Evolutionary conservation across 2,329 filamentous ascomycete genomes (phyloP), one percentile per base, ranked within the genome.

Genomic region (Didymella arachidicola): DNA sequence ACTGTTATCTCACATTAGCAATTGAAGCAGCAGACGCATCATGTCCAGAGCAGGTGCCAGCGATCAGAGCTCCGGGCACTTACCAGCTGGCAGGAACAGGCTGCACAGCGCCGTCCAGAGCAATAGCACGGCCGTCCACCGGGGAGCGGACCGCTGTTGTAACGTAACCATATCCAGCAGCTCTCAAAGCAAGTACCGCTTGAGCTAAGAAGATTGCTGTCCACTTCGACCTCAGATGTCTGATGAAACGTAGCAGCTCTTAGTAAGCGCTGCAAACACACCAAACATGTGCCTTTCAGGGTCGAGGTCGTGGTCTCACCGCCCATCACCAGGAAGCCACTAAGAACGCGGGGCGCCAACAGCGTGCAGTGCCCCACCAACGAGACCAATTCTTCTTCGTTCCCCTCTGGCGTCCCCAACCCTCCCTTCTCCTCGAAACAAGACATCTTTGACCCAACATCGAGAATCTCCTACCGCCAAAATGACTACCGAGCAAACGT

Each of bases 401-500:
- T 62, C 49, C 59, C 62, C 57, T 67, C 64, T 55, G 59, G 60
- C 64, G 66, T 65, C 39, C 66, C 61, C 61, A 60, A 66, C 48
- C 80, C 79, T 63, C 73, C 76, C 61, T 80, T 82, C 64, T 82
- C 78, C 72, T 74, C 79, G 64, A 75, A 78, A 66, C 78, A 75
- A 76, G 63, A 45, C 70, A 74, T 60, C 72, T 83, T 61, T 54
- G 58, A 55, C 59, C 67, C 22, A 72, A 69, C 62, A 77, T 76
- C 67, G 70, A 76, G 72, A 53, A 65, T 56, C 59, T 66, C 65
- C 51, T 61, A 61, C 60, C 64, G 66, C 63, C 67, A 78, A 66
- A 57, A 82, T 82, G 80, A 86, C 91, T 83, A 83, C 80, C 82
- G 92, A 96, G 84, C 91, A 94, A 86, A 97, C 93, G 92, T 96